Percentiles rank a stretch among this genome's conserved stretches.
Conservation (phyloP, 2,329 filamentous ascomycete species). For the Aureobasidium sp. region DNA sequence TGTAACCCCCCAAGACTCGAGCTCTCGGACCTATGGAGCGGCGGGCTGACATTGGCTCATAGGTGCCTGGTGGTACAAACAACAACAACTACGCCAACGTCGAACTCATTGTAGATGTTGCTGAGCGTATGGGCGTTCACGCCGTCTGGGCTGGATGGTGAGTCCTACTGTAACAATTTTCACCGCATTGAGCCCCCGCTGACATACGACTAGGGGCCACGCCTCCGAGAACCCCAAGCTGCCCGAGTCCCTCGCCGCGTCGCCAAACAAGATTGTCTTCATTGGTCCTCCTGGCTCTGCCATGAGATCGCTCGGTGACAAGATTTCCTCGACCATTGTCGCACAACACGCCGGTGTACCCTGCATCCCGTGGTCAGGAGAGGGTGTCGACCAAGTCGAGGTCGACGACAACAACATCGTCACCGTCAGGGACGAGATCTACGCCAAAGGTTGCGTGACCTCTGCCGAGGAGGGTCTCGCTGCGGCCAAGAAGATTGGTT, state of each 20-base stretch:
- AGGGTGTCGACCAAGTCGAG: constrained; percentile 74
- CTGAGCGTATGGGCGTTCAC: constrained; percentile 96
- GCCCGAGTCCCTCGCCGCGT: constrained; percentile 90
- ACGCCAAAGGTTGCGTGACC: constrained; percentile 83
- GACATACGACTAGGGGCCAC: constrained; percentile 62
- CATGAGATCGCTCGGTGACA: constrained; percentile 98
- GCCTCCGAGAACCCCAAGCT: constrained; percentile 98
- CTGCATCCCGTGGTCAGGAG: constrained; percentile 99
- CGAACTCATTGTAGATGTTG: constrained; percentile 96
- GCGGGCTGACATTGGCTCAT: constrained; percentile 18
- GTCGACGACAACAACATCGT: constrained; percentile 81
- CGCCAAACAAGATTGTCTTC: constrained; percentile 97
- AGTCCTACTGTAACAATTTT: constrained; percentile 30
- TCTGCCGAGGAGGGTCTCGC: constrained; percentile 84
- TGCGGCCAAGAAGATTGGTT: constrained; percentile 85
- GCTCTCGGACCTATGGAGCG: not conserved
- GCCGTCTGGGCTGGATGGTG: constrained; percentile 99
- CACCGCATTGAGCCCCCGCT: constrained; percentile 15
- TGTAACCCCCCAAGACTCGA: constrained; percentile 20
- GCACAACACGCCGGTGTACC: constrained; percentile 94
- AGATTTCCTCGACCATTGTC: constrained; percentile 98
- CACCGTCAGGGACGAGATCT: constrained; percentile 78
- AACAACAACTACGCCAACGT: constrained; percentile 99
- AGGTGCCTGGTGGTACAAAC: constrained; percentile 94
- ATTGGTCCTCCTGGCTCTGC: constrained; percentile 96